Conservation (phyloP, 176 grass and related monocot species). For the Poa pratensis region DNA sequence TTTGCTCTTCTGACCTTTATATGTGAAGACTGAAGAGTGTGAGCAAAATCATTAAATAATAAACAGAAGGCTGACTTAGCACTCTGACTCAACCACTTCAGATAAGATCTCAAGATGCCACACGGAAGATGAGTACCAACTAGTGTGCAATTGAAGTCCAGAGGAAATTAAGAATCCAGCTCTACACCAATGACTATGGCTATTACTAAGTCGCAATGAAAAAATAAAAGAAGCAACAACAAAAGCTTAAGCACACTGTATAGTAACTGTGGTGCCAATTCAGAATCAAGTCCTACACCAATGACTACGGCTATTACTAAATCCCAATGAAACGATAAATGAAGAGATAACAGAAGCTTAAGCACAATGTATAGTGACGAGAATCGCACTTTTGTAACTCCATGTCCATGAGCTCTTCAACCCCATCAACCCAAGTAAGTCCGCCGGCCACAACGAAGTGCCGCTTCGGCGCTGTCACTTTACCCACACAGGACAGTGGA, state of each 20-base stretch:
- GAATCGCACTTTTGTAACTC: conserved; percentile 49
- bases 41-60: conserved; percentile 12
- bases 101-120: background rate
- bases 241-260: conserved; percentile 25
- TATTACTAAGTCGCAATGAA: background rate
- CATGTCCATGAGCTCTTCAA: conserved; percentile 46
- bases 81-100: background rate
- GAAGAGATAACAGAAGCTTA: background rate
- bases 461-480: conserved; percentile 40
- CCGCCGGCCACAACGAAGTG: conserved; percentile 42
- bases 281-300: conserved; percentile 1
- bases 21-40: conserved; percentile 28
- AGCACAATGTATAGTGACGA: conserved; percentile 18
- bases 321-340: background rate
- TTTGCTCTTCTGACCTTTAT: conserved; percentile 57
- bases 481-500: conserved; percentile 42
- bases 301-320: background rate
- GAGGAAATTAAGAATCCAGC: background rate
- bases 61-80: background rate
- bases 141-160: background rate
- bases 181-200: background rate
- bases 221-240: background rate
- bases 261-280: background rate
- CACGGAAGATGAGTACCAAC: background rate
- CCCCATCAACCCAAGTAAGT: conserved; percentile 51